Base-by-base conservation (phyloP, 1,284 basidiomycete species). In the Irpex rosettiformis region DNA sequence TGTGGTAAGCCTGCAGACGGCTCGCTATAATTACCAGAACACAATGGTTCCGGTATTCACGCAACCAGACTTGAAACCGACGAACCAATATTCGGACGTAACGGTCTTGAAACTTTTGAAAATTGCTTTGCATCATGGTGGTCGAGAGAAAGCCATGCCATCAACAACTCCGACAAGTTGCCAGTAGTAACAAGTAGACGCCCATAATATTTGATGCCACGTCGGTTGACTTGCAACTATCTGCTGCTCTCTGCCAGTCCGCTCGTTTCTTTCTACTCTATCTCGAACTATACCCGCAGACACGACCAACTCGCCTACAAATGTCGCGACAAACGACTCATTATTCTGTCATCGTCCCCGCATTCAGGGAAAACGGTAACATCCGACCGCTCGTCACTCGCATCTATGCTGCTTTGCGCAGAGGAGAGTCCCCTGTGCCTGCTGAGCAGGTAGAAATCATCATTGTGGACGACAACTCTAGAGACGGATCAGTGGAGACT, bases 391-490 rank as follows among this genome's bases (percentile, higher is more conserved):
- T 78, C 48, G 73, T 77, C 29, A 72, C 71, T 4, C 71, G 74
- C 42, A 72, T 77, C 52, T 77, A 75, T 58, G 62, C 61, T 43
- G 70, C 72, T 10, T 62, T 75, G 52, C 55, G 62, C 18, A 64
- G 67, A 51, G 56, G 62, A 29, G 66, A 69, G 62, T 72, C 70
- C 25, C 69, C 70, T 21, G 67, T 70, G 7, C 65, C 65, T 30
- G 62, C 69, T 3, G 56, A 63, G 4, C 64, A 63, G 55, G 75
- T 70, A 60, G 79, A 80, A 68, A 68, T 80, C 55, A 68, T 80
- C 65, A 71, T 80, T 53, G 78, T 80, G 25, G 79, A 80, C 64
- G 79, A 80, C 69, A 73, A 76, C 67, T 77, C 75, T 45, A 70
- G 73, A 47, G 79, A 79, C 63, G 76, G 76, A 4, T 78, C 78